phyloP scores from a whole-genome alignment of 1,284 basidiomycete species.

The Phylloboletellus chloephorus region DNA sequence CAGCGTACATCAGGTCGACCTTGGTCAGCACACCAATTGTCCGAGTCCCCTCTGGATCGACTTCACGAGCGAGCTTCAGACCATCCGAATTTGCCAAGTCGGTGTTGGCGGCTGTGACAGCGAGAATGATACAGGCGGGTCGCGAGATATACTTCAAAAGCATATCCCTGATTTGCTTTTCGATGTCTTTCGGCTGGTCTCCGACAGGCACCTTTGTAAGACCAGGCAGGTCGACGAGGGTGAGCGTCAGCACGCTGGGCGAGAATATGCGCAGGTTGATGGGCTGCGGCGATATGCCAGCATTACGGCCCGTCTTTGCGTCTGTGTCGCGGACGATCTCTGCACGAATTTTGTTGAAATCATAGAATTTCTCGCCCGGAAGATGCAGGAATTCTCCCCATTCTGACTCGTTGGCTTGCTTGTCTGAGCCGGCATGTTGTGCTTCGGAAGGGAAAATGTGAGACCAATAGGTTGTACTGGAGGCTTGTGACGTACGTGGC shows the following conservation, averaged over 20 bases:
- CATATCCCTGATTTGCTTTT: constrained; percentile 98
- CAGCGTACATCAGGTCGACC: constrained; percentile 88
- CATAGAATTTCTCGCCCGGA: constrained; percentile 94
- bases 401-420: constrained; percentile 82
- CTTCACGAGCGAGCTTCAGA: constrained; percentile 91
- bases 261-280: constrained; percentile 98
- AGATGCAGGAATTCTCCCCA: constrained; percentile 99
- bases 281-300: constrained; percentile 90
- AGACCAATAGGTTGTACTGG: too few species aligned
- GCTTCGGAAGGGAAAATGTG: constrained; percentile 26
- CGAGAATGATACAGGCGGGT: constrained; percentile 85
- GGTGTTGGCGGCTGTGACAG: constrained; percentile 93
- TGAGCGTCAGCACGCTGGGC: constrained; percentile 94
- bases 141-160: constrained; percentile 93
- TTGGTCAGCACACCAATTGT: constrained; percentile 98
- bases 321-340: constrained; percentile 97
- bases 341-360: constrained; percentile 94
- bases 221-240: constrained; percentile 95
- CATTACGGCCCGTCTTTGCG: constrained; percentile 96
- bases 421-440: constrained; percentile 49
- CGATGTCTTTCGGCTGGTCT: constrained; percentile 96
- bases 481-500: constrained; percentile 29
- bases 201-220: constrained; percentile 96
- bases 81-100: constrained; percentile 99
- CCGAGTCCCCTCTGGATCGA: constrained; percentile 91